These are phyloP conservation scores for Lasiodiplodia sp. DNA, from an alignment of 2,329 filamentous ascomycete species.

Conservation along the genomic window DNA sequence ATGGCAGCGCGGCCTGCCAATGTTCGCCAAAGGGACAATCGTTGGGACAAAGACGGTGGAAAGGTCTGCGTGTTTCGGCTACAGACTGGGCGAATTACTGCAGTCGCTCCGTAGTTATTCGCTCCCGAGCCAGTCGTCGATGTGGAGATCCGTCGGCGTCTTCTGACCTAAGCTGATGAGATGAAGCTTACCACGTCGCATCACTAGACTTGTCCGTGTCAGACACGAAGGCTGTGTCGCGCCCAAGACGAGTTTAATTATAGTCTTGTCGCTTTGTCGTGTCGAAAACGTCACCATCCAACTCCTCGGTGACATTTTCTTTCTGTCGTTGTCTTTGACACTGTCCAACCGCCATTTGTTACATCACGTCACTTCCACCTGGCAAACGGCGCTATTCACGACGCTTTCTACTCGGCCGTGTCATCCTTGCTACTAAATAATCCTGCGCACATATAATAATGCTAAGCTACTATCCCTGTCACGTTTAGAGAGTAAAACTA, in stretches of 20 bases:
- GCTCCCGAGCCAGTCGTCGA: not conserved
- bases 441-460: not conserved
- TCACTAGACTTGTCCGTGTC: constrained; percentile 11
- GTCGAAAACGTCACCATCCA: constrained; percentile 5
- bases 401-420: not conserved
- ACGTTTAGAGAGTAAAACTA: not conserved
- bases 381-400: not conserved
- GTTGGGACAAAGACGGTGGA: not conserved
- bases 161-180: constrained; percentile 27
- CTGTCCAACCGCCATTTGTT: not conserved
- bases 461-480: not conserved
- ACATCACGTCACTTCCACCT: not conserved
- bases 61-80: not conserved
- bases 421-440: not conserved
- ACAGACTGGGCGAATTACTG: not conserved
- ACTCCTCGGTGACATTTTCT: not conserved
- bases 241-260: not conserved
- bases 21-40: not conserved
- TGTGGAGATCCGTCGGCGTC: not conserved
- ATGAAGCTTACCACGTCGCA: constrained; percentile 25
- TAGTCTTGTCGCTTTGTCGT: constrained; percentile 2
- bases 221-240: constrained; percentile 12
- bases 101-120: not conserved
- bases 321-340: not conserved
- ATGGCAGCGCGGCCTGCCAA: constrained; percentile 11